Conservation (phyloP, 352 stramenopile genomes). For the Sclerospora graminicola region DNA sequence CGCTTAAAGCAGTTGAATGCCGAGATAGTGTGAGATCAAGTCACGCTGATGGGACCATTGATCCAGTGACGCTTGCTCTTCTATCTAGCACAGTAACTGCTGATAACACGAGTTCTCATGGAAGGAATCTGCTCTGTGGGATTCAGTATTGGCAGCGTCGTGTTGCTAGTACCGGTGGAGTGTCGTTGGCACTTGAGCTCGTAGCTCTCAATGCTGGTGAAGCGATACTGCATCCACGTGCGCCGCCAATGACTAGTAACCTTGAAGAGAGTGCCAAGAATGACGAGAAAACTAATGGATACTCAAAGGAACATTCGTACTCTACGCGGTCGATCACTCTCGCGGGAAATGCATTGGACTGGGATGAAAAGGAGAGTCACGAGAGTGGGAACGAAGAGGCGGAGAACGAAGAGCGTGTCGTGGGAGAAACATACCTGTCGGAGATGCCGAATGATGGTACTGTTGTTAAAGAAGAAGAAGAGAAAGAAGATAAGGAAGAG, state of each 20-base stretch:
- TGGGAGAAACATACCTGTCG: neutral
- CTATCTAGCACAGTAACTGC: constrained; percentile 44
- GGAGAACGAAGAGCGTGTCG: constrained; percentile 6
- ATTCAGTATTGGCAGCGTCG: constrained; percentile 47
- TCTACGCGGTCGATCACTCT: constrained; percentile 2
- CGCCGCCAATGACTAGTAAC: constrained; percentile 51
- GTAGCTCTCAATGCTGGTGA: constrained; percentile 55
- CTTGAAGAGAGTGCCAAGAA: constrained; percentile 21
- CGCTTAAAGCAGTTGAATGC: constrained; percentile 27
- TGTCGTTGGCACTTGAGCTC: constrained; percentile 29
- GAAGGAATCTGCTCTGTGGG: constrained; percentile 36
- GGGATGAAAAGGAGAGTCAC: constrained; percentile 23
- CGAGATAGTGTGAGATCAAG: constrained; percentile 11
- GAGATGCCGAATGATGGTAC: constrained; percentile 3
- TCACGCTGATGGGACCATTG: constrained; percentile 12
- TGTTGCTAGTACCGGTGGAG: constrained; percentile 7
- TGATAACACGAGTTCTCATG: constrained; percentile 43
- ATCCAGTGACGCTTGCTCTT: constrained; percentile 40
- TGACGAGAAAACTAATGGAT: constrained; percentile 8
- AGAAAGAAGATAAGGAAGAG: constrained; percentile 21
- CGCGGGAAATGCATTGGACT: constrained; percentile 23
- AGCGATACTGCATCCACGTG: constrained; percentile 60
- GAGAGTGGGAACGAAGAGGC: constrained; percentile 19
- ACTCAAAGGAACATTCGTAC: constrained; percentile 1
- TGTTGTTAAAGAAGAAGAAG: constrained; percentile 17